Evolutionary conservation across 225 moss, liverwort and hornwort species (phyloP).

Genomic region (Sphagnum contortum): DNA sequence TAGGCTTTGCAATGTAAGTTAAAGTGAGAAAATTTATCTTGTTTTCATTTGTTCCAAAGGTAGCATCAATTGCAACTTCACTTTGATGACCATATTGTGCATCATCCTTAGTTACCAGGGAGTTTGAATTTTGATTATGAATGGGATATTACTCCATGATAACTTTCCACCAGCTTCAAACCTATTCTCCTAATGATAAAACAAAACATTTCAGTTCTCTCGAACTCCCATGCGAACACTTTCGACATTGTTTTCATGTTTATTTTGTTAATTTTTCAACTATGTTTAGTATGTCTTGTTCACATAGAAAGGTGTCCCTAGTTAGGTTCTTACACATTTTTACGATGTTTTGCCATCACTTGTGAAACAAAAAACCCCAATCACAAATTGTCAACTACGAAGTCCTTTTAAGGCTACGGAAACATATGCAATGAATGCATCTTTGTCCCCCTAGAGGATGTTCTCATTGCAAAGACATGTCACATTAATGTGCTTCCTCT

Average conservation of each 20-base stretch:
- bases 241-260: neutral
- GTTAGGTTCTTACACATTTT: neutral
- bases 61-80: neutral
- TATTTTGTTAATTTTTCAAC: neutral
- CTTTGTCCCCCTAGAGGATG: too few relatives aligned
- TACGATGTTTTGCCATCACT: neutral
- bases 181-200: neutral
- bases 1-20: too few relatives aligned
- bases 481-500: too few relatives aligned
- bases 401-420: neutral
- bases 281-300: neutral
- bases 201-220: neutral
- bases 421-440: too few relatives aligned
- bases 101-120: neutral
- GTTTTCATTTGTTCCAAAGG: neutral
- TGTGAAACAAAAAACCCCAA: neutral
- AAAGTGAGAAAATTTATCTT: neutral
- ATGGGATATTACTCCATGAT: neutral
- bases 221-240: neutral
- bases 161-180: neutral
- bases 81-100: neutral
- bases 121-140: neutral
- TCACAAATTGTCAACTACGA: neutral
- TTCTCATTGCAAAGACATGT: neutral
- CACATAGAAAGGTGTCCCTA: neutral